phyloP scores from a whole-genome alignment of 2,329 filamentous ascomycete genomes.

The Mollisia scopiformis region DNA sequence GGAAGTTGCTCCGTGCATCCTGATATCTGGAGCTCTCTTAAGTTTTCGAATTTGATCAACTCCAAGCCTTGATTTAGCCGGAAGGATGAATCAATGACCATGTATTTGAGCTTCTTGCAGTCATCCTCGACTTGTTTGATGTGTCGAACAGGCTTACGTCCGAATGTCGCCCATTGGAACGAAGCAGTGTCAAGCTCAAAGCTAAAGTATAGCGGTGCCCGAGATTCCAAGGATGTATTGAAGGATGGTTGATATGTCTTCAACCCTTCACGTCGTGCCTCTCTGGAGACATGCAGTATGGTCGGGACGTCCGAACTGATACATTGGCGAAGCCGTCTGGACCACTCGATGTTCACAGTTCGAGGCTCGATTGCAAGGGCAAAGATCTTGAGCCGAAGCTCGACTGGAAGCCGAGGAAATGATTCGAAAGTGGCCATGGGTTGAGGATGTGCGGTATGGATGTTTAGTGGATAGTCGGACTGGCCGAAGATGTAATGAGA shows the following conservation, averaged over 20 bases:
- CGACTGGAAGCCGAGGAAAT: slow-evolving; percentile 3
- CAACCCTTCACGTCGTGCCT: slow-evolving; percentile 2
- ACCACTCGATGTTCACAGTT: slow-evolving; percentile 9
- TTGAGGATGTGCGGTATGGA: not conserved
- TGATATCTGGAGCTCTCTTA: slow-evolving; percentile 6
- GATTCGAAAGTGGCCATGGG: not conserved
- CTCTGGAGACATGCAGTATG: slow-evolving; percentile 5
- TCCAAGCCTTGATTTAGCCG: slow-evolving; percentile 6
- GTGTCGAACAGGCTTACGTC: slow-evolving; percentile 3
- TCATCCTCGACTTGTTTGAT: not conserved
- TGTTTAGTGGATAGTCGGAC: not conserved
- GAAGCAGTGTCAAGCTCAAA: slow-evolving; percentile 12
- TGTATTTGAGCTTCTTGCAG: not conserved
- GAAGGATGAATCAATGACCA: slow-evolving; percentile 4
- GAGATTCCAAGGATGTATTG: not conserved
- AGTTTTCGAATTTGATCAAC: slow-evolving; percentile 7
- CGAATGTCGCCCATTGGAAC: slow-evolving; percentile 9
- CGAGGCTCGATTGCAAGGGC: slow-evolving; percentile 1
- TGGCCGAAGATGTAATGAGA: not conserved
- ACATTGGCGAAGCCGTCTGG: slow-evolving; percentile 4
- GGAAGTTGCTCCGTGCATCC: slow-evolving; percentile 7
- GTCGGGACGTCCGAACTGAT: not conserved
- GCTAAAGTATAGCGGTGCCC: slow-evolving; percentile 2
- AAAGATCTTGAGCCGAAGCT: slow-evolving; percentile 14
- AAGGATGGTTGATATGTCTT: slow-evolving; percentile 7